A percentile compares a stretch with the other conserved stretches of the same genome.
These are phyloP conservation scores for Coemansia brasiliensis DNA, from an alignment of 192 early-diverging fungal species.

Conservation along the genomic window DNA sequence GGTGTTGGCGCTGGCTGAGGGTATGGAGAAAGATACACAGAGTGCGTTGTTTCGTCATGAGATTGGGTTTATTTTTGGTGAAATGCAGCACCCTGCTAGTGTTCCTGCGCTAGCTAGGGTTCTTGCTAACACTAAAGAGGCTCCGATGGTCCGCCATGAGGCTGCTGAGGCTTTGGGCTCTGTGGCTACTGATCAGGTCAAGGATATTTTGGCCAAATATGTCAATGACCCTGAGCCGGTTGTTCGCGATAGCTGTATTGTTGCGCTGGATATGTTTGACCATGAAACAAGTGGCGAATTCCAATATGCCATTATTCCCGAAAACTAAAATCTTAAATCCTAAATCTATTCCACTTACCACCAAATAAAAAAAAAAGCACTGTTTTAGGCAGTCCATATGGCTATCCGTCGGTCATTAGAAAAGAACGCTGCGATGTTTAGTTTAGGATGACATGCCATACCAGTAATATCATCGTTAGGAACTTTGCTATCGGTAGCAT, in stretches of 20 bases:
- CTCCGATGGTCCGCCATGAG: conserved; percentile 94
- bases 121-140: conserved; percentile 75
- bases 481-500: conserved; percentile 52
- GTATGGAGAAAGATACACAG: conserved; percentile 71
- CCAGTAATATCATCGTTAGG: conserved; percentile 74
- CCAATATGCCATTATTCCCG: conserved; percentile 75
- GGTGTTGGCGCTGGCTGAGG: conserved; percentile 81
- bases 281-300: conserved; percentile 84
- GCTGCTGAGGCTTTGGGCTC: conserved; percentile 95
- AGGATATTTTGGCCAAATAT: conserved; percentile 71
- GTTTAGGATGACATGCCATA: conserved; percentile 76
- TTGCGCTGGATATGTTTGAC: conserved; percentile 96
- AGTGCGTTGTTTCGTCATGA: conserved; percentile 90
- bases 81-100: conserved; percentile 89
- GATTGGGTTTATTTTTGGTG: conserved; percentile 95
- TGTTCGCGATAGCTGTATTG: conserved; percentile 87
- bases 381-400: conserved; percentile 23
- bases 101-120: conserved; percentile 81
- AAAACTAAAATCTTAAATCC: too few relatives aligned
- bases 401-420: conserved; percentile 35
- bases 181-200: conserved; percentile 86
- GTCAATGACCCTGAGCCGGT: conserved; percentile 74
- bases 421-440: conserved; percentile 66
- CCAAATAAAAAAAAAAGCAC: too few relatives aligned
- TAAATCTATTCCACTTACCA: too few relatives aligned